Base-by-base conservation (phyloP, 2,329 filamentous ascomycete species). In the Pseudogymnoascus destructans region DNA sequence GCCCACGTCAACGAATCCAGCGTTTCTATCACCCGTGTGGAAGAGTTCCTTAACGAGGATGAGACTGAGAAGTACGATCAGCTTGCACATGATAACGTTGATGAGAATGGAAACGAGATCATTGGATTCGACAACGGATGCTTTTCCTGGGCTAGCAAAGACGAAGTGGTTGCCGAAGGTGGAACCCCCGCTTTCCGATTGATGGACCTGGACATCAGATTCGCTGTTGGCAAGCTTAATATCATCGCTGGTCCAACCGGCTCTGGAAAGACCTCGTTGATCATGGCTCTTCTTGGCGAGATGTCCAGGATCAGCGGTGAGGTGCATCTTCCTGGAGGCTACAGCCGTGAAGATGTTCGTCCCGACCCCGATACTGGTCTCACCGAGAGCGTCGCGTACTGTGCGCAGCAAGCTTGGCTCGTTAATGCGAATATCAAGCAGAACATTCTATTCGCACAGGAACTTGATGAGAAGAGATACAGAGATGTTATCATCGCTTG, bases 1-100 rank as follows among this genome's bases (percentile, higher is more conserved):
- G 93, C 93, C 9, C 93, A 97, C 73, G 91, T 98, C 3, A 90
- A 96, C 73, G 93, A 98, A 72, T 89, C 91, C 21, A 95, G 95
- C 73, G 92, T 98, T 17, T 98, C 93, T 0, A 84, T 98, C 57
- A 91, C 96, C 67, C 91, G 93, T 76, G 89, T 98, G 6, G 92
- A 98, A 68, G 87, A 95, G 65, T 98, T 96, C 66, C 73, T 98
- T 40, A 84, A 79, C 59, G 93, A 98, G 69, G 90, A 93, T 6
- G 93, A 98, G 73, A 98, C 93, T 0, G 89, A 95, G 60, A 98
- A 98, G 71, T 97, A 96, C 68, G 77, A 81, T 35, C 93, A 97
- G 68, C 78, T 98, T 1, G 81, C 84, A 10, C 75, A 81, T 25
- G 81, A 86, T 61, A 86, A 86, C 61, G 70, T 82, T 21, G 83